Base-by-base conservation (phyloP, 768 basidiomycete genomes). In the Russula foetens region DNA sequence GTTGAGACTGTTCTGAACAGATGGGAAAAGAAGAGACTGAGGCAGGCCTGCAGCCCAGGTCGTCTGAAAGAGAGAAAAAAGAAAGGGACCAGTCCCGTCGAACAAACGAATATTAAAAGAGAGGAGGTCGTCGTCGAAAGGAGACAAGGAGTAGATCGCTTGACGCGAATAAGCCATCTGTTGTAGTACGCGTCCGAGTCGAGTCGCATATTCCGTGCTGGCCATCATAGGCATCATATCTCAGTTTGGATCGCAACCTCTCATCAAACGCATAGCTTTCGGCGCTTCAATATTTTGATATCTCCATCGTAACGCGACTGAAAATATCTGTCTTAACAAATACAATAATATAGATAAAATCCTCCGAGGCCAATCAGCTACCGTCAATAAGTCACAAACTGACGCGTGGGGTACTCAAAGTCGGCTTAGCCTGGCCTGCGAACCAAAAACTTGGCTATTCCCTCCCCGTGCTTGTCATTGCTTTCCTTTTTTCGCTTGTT, bases 401-500 rank as follows among this genome's bases (percentile, higher is more conserved):
- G n/a, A n/a, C n/a, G 31, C 4, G 31, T 33, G 31, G 31, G 9
- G 31, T 33, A 33, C 31, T 33, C 31, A 9, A 33, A 4, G 31
- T 9, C 9, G 31, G 38, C 4, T 41, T 31, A 49, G n/a, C 56
- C 19, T 4, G 55, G 56, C 26, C 26, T 71, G 49, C 73, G 74
- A 24, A 57, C 56, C 60, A 81, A 78, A 67, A 78, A 83, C 66
- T 74, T 80, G 41, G 78, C 76, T 54, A 83, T 83, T 9, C 77
- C 77, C 49, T 69, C 66, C 53, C 43, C 56, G 4, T 44, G 23
- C 21, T 67, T 58, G 55, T 72, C 69, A 28, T 56, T 58, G 29
- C 60, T 65, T 67, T 73, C 73, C 63, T 69, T 74, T 62, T 71
- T 71, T 48, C 69, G 71, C 43, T 63, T 64, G 39, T 50, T 67